These are phyloP conservation scores for Cicer yamashitae DNA, from an alignment of 306 rosid species.

Conservation along the genomic window DNA sequence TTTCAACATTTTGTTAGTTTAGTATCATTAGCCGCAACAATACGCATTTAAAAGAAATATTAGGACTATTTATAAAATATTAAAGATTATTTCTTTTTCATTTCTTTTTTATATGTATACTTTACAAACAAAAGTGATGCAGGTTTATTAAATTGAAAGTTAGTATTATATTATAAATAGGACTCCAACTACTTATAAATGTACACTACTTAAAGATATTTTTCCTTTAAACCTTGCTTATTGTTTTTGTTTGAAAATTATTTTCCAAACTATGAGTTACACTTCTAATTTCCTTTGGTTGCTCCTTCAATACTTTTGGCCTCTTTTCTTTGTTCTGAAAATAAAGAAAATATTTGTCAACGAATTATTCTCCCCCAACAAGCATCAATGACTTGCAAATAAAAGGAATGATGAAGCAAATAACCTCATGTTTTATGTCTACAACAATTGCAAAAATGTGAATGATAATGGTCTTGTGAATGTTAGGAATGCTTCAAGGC, in stretches of 20 bases:
- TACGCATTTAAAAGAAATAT: too few relatives aligned
- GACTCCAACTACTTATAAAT: neutral
- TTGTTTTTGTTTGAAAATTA: neutral
- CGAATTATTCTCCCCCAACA: slow-evolving; percentile 31
- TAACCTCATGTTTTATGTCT: slow-evolving; percentile 46
- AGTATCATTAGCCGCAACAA: too few relatives aligned
- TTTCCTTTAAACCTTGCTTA: neutral
- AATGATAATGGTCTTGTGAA: slow-evolving; percentile 29
- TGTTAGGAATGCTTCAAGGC: slow-evolving; percentile 33
- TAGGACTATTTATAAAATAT: too few relatives aligned
- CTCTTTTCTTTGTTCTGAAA: slow-evolving; percentile 11
- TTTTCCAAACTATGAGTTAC: slow-evolving; percentile 16
- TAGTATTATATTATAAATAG: neutral
- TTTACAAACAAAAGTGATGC: too few relatives aligned
- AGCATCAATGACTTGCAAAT: slow-evolving; percentile 31
- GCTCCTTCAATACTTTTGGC: neutral
- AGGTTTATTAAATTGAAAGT: too few relatives aligned
- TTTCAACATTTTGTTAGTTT: too few relatives aligned
- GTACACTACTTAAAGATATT: neutral
- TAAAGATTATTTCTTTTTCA: too few relatives aligned
- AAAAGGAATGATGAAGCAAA: slow-evolving; percentile 53
- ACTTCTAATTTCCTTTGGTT: neutral
- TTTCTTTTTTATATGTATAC: too few relatives aligned
- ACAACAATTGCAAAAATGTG: slow-evolving; percentile 16
- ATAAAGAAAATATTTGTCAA: slow-evolving; percentile 41